A percentile compares a stretch with the other conserved stretches of the same genome.
Conservation (phyloP, 345 rosid species). For the Microthlaspi erraticum region DNA sequence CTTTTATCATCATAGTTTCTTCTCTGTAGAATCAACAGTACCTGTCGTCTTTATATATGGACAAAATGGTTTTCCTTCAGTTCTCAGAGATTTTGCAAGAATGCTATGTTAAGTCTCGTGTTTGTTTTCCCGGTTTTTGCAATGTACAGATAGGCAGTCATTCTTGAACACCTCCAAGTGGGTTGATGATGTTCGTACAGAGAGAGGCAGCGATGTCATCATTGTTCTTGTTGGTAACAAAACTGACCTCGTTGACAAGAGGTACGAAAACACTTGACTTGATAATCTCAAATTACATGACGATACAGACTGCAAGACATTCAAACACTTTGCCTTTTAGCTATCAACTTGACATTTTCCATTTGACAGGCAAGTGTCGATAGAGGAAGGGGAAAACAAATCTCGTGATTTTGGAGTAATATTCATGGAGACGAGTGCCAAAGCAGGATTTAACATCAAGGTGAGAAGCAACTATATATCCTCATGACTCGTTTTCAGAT, state of each 20-base stretch:
- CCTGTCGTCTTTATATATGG: background rate
- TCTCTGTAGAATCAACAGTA: background rate
- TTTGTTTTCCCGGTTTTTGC: background rate
- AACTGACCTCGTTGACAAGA: constrained; percentile 87
- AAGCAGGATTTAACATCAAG: constrained; percentile 95
- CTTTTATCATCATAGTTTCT: background rate
- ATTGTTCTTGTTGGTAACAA: constrained; percentile 92
- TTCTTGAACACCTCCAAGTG: constrained; percentile 91
- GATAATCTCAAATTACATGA: background rate
- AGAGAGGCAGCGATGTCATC: constrained; percentile 87
- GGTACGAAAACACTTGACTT: constrained; percentile 45
- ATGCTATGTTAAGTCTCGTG: background rate
- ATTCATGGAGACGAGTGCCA: constrained; percentile 95
- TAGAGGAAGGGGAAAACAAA: constrained; percentile 92
- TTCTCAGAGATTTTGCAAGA: background rate
- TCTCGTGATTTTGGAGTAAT: constrained; percentile 84
- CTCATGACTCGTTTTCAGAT: background rate
- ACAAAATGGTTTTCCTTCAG: background rate
- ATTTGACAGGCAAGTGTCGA: constrained; percentile 83
- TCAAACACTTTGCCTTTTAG: background rate
- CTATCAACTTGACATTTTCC: constrained; percentile 13
- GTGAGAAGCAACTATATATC: constrained; percentile 44
- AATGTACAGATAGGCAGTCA: constrained; percentile 73
- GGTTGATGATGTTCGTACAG: constrained; percentile 91
- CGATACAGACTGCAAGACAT: background rate